Evolutionary conservation across 129 eudicot genomes (phyloP), one percentile per base, ranked within the genome.

Genomic region (Chrysanthemum makinoi): DNA sequence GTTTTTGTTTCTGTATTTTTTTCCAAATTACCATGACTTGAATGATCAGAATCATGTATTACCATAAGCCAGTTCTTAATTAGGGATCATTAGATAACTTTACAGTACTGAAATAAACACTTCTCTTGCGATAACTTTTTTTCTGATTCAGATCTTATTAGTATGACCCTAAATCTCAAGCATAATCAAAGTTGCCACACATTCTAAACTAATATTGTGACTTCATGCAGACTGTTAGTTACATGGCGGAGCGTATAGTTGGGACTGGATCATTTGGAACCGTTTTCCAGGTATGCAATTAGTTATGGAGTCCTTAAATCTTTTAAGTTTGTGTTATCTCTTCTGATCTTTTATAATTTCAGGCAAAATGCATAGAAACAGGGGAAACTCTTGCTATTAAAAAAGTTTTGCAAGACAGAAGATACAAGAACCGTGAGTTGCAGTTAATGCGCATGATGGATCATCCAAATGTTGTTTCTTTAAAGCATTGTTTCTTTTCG

Each of bases 211-310:
- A 35, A 28, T 58, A 46, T 55, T 62, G 69, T 24, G 48, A 59
- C 68, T 80, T 88, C 6, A 13, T 79, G 72, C 86, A 94, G 99
- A 90, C 97, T 1, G 85, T 94, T 56, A 90, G 90, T 76, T 94
- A 94, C 86, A 90, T 94, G 99, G 96, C 97, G 16, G 99, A 94
- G 78, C 86, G 97, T 49, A 79, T 94, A 10, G 99, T 90, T 13
- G 99, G 99, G 65, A 87, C 86, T n/a, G 97, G 99, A 76, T 94
- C 99, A 35, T 94, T 94, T 77, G 99, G 99, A 72, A 75, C 89
- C 15, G 97, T 94, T 49, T 94, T 89, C 64, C 97, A 94, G 99
- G 99, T 87, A 74, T 48, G 15, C 48, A 18, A 14, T 13, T 39
- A 62, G 17, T 66, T 66, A 33, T 30, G 55, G 46, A 39, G 61